Evolutionary conservation across 2,329 filamentous ascomycete species (phyloP), one percentile per base, ranked within the genome.

Genomic region (Diplocarpon rosae): DNA sequence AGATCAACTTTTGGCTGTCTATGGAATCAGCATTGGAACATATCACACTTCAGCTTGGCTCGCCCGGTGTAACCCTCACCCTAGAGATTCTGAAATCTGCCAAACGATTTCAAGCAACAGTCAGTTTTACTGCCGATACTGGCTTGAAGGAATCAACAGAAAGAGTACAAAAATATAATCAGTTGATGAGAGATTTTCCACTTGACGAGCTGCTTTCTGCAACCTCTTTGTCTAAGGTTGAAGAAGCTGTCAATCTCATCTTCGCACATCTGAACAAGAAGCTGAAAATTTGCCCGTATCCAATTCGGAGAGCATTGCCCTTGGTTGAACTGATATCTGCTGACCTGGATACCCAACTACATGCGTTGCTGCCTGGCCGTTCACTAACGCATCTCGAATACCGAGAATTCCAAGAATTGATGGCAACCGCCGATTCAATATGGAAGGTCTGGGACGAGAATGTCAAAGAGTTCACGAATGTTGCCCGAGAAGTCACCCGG

Each of bases 1-100:
- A 99, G 65, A 95, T 98, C 64, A 95, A 95, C 64, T 98, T 98
- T 61, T 99, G 92, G 92, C 66, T 98, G 40, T 93, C 88, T 1
- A 95, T 98, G 85, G 93, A 98, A 65, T 84, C 83, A 13, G 86
- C 89, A 4, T 67, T 99, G 52, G 89, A 95, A 62, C 83, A 83
- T 24, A 95, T 99, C 48, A 90, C 95, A 63, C 77, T 74, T 33
- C 90, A 96, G 63, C 74, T 98, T 45, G 75, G 81, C 50, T 88
- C 89, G 52, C 86, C 94, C 45, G 92, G 92, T 24, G 90, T 98
- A 15, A 73, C 79, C 55, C 67, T 99, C 58, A 96, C 93, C 0
- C 75, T 99, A 62, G 90, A 95, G 56, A 90, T 98, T 49, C 72
- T 99, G 51, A 90, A 93, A 65, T 85, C 95, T 63, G 93, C 90